Conservation (phyloP, 1,139 yeast species). For the Candida neerlandica region DNA sequence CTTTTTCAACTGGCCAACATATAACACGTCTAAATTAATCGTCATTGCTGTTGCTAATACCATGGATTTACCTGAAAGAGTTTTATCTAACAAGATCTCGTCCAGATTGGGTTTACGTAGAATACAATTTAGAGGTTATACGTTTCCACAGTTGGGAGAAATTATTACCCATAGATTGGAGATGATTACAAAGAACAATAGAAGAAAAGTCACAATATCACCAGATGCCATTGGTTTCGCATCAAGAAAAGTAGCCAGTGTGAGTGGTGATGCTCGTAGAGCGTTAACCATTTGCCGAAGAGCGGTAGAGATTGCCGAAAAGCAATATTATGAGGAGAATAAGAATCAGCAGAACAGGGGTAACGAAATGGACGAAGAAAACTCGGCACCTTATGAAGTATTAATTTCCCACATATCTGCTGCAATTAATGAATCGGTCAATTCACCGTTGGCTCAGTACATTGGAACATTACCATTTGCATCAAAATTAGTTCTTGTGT, state of each 20-base stretch:
- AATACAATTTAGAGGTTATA: slow-evolving; percentile 86
- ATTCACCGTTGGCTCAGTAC: slow-evolving; percentile 67
- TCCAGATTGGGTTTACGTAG: slow-evolving; percentile 89
- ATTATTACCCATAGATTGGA: slow-evolving; percentile 76
- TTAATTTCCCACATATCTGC: slow-evolving; percentile 69
- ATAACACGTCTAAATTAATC: slow-evolving; percentile 73
- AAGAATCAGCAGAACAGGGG: slow-evolving; percentile 12
- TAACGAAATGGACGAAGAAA: slow-evolving; percentile 18
- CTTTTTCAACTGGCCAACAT: slow-evolving; percentile 96
- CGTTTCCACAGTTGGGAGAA: slow-evolving; percentile 72
- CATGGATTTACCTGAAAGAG: slow-evolving; percentile 94
- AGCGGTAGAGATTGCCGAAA: slow-evolving; percentile 88
- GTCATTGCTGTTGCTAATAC: slow-evolving; percentile 96
- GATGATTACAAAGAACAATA: slow-evolving; percentile 45
- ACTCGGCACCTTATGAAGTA: slow-evolving; percentile 51
- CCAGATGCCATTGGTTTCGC: slow-evolving; percentile 89
- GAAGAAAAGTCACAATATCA: slow-evolving; percentile 49
- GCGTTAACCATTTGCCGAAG: slow-evolving; percentile 87
- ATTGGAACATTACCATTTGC: slow-evolving; percentile 65
- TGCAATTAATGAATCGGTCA: slow-evolving; percentile 81
- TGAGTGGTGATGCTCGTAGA: slow-evolving; percentile 95
- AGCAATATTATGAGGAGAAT: slow-evolving; percentile 33
- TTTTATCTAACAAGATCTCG: slow-evolving; percentile 83
- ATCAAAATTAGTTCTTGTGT: slow-evolving; percentile 70
- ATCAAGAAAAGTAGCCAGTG: slow-evolving; percentile 91